phyloP scores from a whole-genome alignment of 352 stramenopile genomes.

The Pythium myriotylum region DNA sequence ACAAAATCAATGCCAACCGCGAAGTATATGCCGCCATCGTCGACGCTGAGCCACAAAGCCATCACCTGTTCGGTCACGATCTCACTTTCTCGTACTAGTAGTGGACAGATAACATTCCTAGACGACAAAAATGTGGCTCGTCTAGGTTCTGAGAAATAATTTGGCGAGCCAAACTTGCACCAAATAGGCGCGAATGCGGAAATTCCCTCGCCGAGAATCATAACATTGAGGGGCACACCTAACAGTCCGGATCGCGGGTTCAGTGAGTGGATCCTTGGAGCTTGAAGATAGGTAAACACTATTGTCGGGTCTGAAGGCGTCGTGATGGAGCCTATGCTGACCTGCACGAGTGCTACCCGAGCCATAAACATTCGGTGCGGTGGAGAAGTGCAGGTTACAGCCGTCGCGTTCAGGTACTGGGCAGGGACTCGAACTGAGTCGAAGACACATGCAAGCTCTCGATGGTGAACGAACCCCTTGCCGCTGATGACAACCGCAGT shows the following conservation, averaged over 20 bases:
- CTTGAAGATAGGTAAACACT: slow-evolving; percentile 19
- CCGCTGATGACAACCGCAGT: slow-evolving; percentile 14
- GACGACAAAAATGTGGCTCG: slow-evolving; percentile 8
- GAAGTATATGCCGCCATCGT: slow-evolving; percentile 22
- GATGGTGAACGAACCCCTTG: slow-evolving; percentile 25
- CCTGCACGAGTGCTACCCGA: neutral
- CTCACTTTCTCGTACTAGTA: slow-evolving; percentile 2
- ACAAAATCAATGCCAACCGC: slow-evolving; percentile 14
- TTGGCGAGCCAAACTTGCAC: slow-evolving; percentile 13
- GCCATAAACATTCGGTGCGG: slow-evolving; percentile 11
- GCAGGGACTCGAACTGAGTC: slow-evolving; percentile 16
- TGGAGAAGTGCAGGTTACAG: slow-evolving; percentile 20
- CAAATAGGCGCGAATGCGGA: neutral
- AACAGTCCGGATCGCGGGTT: slow-evolving; percentile 17
- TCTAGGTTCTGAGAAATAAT: neutral
- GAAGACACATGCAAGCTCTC: slow-evolving; percentile 23
- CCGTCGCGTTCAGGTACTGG: slow-evolving; percentile 17
- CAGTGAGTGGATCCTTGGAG: slow-evolving; percentile 7
- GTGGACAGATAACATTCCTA: slow-evolving; percentile 1
- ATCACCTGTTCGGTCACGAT: neutral
- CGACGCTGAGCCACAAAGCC: slow-evolving; percentile 21
- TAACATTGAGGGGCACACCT: neutral
- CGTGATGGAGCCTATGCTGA: slow-evolving; percentile 10
- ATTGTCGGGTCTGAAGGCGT: neutral
- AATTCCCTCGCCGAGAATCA: slow-evolving; percentile 19